Conservation (phyloP, 306 rosid species). For the Cucumis hystrix region DNA sequence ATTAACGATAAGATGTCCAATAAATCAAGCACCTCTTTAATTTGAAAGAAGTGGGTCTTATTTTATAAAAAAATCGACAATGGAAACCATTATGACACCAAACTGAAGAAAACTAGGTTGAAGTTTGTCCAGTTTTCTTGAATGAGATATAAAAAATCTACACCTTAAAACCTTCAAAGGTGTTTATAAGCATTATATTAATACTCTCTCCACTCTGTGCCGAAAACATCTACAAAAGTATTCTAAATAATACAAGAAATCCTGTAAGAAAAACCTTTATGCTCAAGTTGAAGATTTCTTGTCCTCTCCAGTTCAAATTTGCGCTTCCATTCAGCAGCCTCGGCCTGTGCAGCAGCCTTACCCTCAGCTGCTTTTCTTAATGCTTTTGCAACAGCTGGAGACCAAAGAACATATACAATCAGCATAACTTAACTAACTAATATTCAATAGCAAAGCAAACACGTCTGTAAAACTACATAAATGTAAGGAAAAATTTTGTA, state of each 20-base stretch:
- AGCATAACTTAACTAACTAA: background rate
- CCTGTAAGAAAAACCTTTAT: conserved; percentile 34
- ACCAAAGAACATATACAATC: conserved; percentile 18
- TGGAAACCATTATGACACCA: background rate
- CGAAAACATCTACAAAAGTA: background rate
- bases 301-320: conserved; percentile 80
- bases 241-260: background rate
- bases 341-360: conserved; percentile 88
- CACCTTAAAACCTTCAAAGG: background rate
- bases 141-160: background rate
- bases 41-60: background rate
- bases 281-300: conserved; percentile 46
- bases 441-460: background rate
- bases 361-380: conserved; percentile 83
- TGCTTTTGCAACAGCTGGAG: conserved; percentile 87
- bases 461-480: background rate
- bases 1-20: background rate
- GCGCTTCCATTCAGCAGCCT: conserved; percentile 95
- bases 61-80: background rate
- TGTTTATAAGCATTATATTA: background rate
- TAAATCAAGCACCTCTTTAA: background rate
- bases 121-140: background rate
- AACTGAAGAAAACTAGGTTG: background rate
- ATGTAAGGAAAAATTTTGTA: background rate
- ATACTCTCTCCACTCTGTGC: background rate